Base-by-base conservation (phyloP, 2,329 filamentous ascomycete species). In the Diaporthe aspalathi region DNA sequence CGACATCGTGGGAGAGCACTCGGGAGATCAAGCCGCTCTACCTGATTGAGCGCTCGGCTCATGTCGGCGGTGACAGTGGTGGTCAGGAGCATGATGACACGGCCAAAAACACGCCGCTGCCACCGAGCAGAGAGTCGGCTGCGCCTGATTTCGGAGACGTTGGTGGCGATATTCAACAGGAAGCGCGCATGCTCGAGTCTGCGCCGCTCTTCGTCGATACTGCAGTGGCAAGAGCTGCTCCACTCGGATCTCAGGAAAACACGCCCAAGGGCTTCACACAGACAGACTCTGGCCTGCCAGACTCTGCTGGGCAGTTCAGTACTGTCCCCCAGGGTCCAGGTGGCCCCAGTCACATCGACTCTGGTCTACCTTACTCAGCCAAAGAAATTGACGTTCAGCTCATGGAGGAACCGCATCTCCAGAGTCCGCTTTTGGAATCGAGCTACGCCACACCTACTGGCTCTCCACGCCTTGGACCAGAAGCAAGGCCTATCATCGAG, bases 1-100 rank as follows among this genome's bases (percentile, higher is more conserved):
- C 88, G 16, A 89, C 83, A 16, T 91, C 88, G 0, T 91, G 89
- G 89, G 89, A 90, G 54, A 88, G 82, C 74, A 87, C 86, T 22
- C 88, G 88, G 68, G 94, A 96, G 78, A 91, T 95, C 76, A 91
- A 93, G 75, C 95, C 95, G 0, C 83, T 98, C 11, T 95, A 93
- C 80, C 90, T 97, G 27, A 89, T 97, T 8, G 93, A 97, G 79
- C 90, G 83, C 74, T 84, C 83, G 9, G 68, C 53, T 4, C 83
- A 84, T 11, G 74, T 77, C 5, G 72, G 62, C 24, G 74, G 74
- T 17, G 73, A 76, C 11, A 57, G 71, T 40, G 71, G 73, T 3
- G 70, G 35, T 20, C 57, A 67, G 38, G n/a, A 29, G 5, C 32
- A n/a, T 20, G 82, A 84, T 52, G 80, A 80, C 2, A 88, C 14